Base-by-base conservation (phyloP, 1,284 basidiomycete genomes). In the Ustilago xerochloae region DNA sequence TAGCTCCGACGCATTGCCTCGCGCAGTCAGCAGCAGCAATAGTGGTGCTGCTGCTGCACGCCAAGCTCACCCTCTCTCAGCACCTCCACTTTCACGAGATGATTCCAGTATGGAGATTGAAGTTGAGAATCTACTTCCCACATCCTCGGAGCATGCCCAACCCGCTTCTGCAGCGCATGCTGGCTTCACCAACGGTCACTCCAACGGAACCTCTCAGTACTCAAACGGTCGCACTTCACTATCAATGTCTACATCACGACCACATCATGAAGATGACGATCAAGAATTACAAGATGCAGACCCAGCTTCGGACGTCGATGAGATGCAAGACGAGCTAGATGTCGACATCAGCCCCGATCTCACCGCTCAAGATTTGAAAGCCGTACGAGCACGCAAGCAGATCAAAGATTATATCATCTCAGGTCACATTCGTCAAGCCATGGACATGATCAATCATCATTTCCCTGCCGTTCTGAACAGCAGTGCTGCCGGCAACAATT, bases 341-440 rank as follows among this genome's bases (percentile, higher is more conserved):
- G 35, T 60, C 54, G 72, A 75, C 43, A 57, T 75, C 45, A 65
- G 63, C 24, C 59, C 72, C 6, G 56, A 75, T 36, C 66, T 75
- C 36, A 65, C 72, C 10, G 63, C 63, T 0, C 38, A 62, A 30
- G 72, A 75, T 13, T 55, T 75, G 9, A 48, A 53, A 48, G 60
- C 51, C 3, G 72, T 75, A 2, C 53, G 57, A 13, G 70, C 64
- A 13, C 54, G 70, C 36, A 63, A 64, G 50, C 64, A 90, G 61
- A 90, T 93, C 54, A 88, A 88, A 51, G 85, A 82, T 29, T 85
- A 88, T 69, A 89, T 94, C 33, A 87, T 92, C 16, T 87, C 87
- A 0, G 93, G 93, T 9, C 87, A 87, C 28, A 88, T 94, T 30
- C 89, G 90, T 54, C 88, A 90, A 41, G 92, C 93, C 2, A 90